These are phyloP conservation scores for Aspergillus indologenus DNA, from an alignment of 495 filamentous ascomycete genomes.

Conservation along the genomic window DNA sequence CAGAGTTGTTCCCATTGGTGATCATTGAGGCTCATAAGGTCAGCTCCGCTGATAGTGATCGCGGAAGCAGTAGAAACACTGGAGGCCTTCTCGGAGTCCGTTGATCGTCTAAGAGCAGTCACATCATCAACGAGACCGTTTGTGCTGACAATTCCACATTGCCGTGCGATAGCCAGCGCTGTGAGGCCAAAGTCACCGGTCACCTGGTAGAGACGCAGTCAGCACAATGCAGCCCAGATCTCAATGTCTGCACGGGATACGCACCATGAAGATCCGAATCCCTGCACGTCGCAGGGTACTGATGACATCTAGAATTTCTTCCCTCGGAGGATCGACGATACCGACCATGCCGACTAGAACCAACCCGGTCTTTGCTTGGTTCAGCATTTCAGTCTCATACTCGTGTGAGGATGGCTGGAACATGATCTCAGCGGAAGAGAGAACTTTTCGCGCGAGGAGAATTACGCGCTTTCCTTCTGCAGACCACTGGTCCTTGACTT, in stretches of 20 bases:
- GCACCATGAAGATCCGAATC: constrained; percentile 61
- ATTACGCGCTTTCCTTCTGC: constrained; percentile 62
- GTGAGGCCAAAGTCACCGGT: constrained; percentile 70
- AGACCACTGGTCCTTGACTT: constrained; percentile 59
- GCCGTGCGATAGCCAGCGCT: constrained; percentile 59
- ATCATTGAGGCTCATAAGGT: constrained; percentile 57
- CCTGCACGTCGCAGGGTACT: constrained; percentile 56
- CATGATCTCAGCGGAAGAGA: constrained; percentile 35
- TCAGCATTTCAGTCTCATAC: constrained; percentile 52
- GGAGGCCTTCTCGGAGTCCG: constrained; percentile 14
- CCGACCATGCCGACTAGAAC: constrained; percentile 61
- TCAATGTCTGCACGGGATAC: background rate
- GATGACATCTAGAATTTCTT: constrained; percentile 62
- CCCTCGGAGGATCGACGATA: constrained; percentile 64
- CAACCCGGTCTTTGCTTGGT: constrained; percentile 47
- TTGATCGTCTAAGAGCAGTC: constrained; percentile 8
- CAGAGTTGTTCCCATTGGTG: constrained; percentile 57
- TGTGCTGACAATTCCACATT: constrained; percentile 59
- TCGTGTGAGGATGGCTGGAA: constrained; percentile 35
- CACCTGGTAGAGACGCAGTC: constrained; percentile 12
- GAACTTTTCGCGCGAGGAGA: constrained; percentile 57
- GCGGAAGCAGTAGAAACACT: constrained; percentile 36
- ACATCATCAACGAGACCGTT: constrained; percentile 16
- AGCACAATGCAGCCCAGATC: background rate
- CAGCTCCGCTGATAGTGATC: constrained; percentile 49